Percentiles rank a stretch among this genome's conserved stretches.
Conservation (phyloP, 805 yeast species). For the Vanderwaltozyma yarrowii region DNA sequence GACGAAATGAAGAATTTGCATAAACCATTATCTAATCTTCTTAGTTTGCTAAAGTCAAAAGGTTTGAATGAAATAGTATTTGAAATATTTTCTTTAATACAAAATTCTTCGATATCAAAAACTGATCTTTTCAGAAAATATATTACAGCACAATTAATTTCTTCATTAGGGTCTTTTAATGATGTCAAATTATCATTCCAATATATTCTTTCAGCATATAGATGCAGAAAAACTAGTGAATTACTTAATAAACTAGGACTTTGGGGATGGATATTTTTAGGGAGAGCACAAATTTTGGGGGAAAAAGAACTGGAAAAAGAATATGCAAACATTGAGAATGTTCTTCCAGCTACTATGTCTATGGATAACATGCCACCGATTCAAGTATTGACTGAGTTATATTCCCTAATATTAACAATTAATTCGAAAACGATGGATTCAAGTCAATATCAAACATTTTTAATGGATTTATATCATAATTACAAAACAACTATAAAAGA, state of each 20-base stretch:
- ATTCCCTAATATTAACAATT: constrained; percentile 12
- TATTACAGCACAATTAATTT: constrained; percentile 13
- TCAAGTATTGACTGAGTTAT: constrained; percentile 17
- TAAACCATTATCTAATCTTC: not conserved
- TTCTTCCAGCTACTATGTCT: constrained; percentile 7
- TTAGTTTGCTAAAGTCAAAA: constrained; percentile 8
- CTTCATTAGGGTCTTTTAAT: constrained; percentile 16
- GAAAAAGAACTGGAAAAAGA: constrained; percentile 6
- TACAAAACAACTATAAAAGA: constrained; percentile 4
- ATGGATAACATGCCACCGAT: constrained; percentile 7
- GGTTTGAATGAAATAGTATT: constrained; percentile 21
- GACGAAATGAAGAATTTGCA: constrained; percentile 6
- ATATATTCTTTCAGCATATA: constrained; percentile 15
- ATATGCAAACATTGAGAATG: constrained; percentile 1
- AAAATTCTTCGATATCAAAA: constrained; percentile 5
- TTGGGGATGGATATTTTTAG: constrained; percentile 20
- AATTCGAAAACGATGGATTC: constrained; percentile 5
- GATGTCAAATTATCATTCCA: constrained; percentile 22
- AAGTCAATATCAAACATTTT: constrained; percentile 9
- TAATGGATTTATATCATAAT: constrained; percentile 12
- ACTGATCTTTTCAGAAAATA: constrained; percentile 13
- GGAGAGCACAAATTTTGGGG: constrained; percentile 5
- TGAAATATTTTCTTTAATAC: constrained; percentile 10
- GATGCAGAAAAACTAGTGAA: constrained; percentile 4
- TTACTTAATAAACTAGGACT: constrained; percentile 22